phyloP scores from a whole-genome alignment of 164 flowering plant genomes.

The Sextonia rubra region DNA sequence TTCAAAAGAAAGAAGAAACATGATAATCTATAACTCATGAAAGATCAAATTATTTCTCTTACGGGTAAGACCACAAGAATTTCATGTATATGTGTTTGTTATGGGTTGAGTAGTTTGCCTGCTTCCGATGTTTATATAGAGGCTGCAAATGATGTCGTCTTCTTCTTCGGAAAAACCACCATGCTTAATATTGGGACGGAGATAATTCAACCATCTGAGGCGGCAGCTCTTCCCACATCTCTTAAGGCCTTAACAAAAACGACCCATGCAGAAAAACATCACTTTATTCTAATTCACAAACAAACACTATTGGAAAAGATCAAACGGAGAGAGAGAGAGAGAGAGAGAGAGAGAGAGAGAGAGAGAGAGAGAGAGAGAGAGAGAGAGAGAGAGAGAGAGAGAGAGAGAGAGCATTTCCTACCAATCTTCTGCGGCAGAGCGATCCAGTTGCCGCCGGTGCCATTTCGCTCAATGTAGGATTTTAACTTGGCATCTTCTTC shows the following conservation, averaged over 20 bases:
- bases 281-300: neutral
- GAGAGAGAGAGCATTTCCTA: conserved; percentile 11
- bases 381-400: neutral
- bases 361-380: neutral
- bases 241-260: conserved; percentile 50
- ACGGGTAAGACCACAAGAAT: neutral
- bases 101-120: conserved; percentile 32
- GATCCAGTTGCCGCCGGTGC: conserved; percentile 91
- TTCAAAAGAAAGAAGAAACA: neutral
- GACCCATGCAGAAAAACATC: neutral
- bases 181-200: conserved; percentile 80
- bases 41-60: neutral
- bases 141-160: conserved; percentile 79
- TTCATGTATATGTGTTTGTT: too few relatives aligned
- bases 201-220: conserved; percentile 83
- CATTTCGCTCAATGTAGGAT: conserved; percentile 54
- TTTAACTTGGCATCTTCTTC: conserved; percentile 85
- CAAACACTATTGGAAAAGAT: too few relatives aligned
- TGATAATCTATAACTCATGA: neutral
- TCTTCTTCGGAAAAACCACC: conserved; percentile 90
- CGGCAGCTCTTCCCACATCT: conserved; percentile 94
- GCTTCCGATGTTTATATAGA: conserved; percentile 79
- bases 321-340: neutral
- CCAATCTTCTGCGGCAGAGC: conserved; percentile 85
- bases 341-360: neutral